phyloP scores from a whole-genome alignment of 768 basidiomycete genomes.

The Exidia glandulosa region DNA sequence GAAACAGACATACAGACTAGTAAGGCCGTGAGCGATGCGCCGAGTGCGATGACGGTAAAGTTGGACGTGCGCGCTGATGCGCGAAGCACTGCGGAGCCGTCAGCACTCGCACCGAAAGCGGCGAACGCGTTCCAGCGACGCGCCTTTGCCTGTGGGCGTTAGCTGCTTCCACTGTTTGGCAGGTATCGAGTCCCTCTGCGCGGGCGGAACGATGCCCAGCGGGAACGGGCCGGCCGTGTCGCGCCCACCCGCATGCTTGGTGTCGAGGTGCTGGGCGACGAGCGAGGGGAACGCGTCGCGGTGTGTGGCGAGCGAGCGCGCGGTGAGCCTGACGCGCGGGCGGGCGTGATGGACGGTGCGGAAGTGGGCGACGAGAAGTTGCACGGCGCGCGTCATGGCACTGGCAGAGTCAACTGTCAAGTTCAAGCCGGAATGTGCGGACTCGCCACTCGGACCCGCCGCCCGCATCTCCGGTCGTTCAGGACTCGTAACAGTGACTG shows the following conservation, averaged over 20 bases:
- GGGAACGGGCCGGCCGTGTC: conserved; percentile 72
- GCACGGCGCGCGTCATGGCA: not conserved
- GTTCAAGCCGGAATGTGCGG: no score
- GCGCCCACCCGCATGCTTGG: not conserved
- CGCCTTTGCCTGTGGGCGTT: conserved; percentile 67
- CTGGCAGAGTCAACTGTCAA: no score
- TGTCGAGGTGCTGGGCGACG: not conserved
- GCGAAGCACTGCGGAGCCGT: conserved; percentile 43
- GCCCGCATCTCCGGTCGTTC: no score
- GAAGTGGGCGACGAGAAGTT: not conserved
- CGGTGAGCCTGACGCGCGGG: not conserved
- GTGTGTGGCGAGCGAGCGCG: not conserved
- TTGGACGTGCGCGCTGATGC: conserved; percentile 42
- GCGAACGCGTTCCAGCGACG: conserved; percentile 5
- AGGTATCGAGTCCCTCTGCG: conserved; percentile 41
- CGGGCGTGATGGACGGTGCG: not conserved
- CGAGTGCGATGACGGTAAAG: conserved; percentile 48
- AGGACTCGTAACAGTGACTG: no score
- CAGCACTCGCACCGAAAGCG: conserved; percentile 15
- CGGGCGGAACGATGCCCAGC: conserved; percentile 51
- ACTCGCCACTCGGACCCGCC: no score
- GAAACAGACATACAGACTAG: conserved; percentile 32
- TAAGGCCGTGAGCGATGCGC: conserved; percentile 69
- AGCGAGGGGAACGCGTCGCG: not conserved
- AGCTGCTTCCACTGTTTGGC: conserved; percentile 73